A percentile compares a stretch with the other conserved stretches of the same genome.
Conservation (phyloP, 108 stramenopile genomes). For the Pseudonitzschia delicatissima region DNA sequence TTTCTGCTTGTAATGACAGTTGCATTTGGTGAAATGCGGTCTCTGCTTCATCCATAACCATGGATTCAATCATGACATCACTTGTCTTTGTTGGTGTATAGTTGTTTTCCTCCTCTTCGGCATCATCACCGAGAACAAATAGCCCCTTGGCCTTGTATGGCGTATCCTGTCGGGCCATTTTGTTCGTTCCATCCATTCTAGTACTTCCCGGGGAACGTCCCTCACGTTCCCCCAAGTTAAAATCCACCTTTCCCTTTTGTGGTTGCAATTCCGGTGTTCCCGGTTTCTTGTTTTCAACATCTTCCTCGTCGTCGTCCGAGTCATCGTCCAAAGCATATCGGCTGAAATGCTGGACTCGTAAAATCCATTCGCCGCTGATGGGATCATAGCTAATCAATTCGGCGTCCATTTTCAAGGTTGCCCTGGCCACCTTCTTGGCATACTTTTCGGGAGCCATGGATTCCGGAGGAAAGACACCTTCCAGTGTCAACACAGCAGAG, state of each 20-base stretch:
- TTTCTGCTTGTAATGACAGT: background rate
- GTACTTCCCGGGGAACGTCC: conserved; percentile 45
- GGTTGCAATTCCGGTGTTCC: background rate
- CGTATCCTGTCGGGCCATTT: conserved; percentile 16
- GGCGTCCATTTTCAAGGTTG: conserved; percentile 68
- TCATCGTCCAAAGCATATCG: conserved; percentile 86
- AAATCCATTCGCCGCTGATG: conserved; percentile 80
- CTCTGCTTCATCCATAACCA: conserved; percentile 19
- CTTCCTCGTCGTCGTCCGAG: conserved; percentile 62
- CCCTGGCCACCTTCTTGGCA: conserved; percentile 49
- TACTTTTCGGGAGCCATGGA: conserved; percentile 59
- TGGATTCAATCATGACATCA: conserved; percentile 10
- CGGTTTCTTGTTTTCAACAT: background rate
- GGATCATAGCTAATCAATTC: conserved; percentile 79
- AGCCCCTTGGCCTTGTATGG: conserved; percentile 22
- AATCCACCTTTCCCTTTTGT: conserved; percentile 28
- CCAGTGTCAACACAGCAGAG: conserved; percentile 83
- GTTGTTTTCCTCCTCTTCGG: conserved; percentile 28
- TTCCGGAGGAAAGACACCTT: conserved; percentile 66
- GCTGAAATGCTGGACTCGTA: conserved; percentile 91
- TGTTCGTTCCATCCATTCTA: conserved; percentile 10
- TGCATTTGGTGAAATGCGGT: conserved; percentile 17
- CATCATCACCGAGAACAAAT: conserved; percentile 15
- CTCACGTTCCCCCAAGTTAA: conserved; percentile 51
- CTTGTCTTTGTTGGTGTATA: background rate